A percentile compares a stretch with the other conserved stretches of the same genome.
These are phyloP conservation scores for Apiospora arundinis DNA, from an alignment of 2,329 filamentous ascomycete genomes.

Conservation along the genomic window DNA sequence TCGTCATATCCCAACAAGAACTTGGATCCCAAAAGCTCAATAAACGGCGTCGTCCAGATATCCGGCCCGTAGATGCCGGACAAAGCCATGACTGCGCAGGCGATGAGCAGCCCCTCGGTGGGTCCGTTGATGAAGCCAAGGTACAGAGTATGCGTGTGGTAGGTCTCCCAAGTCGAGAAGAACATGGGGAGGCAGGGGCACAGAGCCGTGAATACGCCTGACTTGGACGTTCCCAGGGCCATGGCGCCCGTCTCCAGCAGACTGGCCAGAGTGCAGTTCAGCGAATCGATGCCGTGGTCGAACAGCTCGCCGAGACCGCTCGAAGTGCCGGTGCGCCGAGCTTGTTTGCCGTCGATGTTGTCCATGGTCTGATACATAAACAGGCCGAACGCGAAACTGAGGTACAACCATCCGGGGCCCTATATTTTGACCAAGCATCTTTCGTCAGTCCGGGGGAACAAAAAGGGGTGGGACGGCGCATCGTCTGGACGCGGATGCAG, in stretches of 20 bases:
- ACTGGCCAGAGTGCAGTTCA: slow-evolving; percentile 95
- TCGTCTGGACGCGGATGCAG: neutral
- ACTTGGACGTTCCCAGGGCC: slow-evolving; percentile 82
- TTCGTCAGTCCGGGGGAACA: slow-evolving; percentile 24
- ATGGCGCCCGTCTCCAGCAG: slow-evolving; percentile 92
- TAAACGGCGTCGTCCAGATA: slow-evolving; percentile 82
- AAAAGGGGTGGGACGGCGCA: neutral
- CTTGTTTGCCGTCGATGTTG: slow-evolving; percentile 98
- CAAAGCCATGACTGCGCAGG: slow-evolving; percentile 82
- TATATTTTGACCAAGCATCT: slow-evolving; percentile 41
- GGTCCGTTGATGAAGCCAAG: slow-evolving; percentile 97
- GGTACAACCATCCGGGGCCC: slow-evolving; percentile 92
- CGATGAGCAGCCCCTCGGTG: slow-evolving; percentile 92
- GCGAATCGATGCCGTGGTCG: slow-evolving; percentile 96
- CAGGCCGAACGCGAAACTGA: slow-evolving; percentile 91
- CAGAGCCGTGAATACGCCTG: slow-evolving; percentile 89
- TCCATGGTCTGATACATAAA: slow-evolving; percentile 99
- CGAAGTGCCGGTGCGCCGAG: slow-evolving; percentile 90
- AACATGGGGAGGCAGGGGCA: slow-evolving; percentile 97
- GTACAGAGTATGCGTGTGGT: slow-evolving; percentile 96
- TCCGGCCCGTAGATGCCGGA: slow-evolving; percentile 88
- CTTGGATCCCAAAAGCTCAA: slow-evolving; percentile 68
- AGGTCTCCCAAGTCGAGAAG: slow-evolving; percentile 99
- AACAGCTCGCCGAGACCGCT: slow-evolving; percentile 96
- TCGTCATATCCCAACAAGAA: slow-evolving; percentile 59